Conservation (phyloP, 176 grass and related monocot species). For the Aechmea fasciata region DNA sequence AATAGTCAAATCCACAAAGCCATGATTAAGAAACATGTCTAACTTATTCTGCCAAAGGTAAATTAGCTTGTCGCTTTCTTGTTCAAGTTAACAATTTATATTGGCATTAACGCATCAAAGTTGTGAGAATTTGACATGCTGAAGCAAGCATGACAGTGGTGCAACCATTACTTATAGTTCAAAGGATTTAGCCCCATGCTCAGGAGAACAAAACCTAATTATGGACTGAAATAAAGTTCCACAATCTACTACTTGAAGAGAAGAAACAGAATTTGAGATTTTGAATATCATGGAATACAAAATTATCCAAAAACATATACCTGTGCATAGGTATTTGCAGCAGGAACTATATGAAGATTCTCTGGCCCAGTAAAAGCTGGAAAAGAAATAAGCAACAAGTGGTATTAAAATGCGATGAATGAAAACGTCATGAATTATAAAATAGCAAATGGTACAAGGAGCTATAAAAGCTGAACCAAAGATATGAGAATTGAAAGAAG, state of each 20-base stretch:
- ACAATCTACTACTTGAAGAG: background rate
- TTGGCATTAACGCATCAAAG: too few relatives aligned
- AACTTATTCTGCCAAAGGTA: too few relatives aligned
- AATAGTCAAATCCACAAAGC: too few relatives aligned
- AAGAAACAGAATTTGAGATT: background rate
- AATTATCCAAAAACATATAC: constrained; percentile 32
- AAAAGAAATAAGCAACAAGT: constrained; percentile 3
- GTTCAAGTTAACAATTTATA: too few relatives aligned
- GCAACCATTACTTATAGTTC: too few relatives aligned
- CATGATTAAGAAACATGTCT: too few relatives aligned
- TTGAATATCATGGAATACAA: background rate
- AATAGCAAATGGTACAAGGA: background rate
- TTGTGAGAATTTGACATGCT: too few relatives aligned
- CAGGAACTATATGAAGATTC: constrained; percentile 74
- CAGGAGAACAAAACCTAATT: too few relatives aligned
- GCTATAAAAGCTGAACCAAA: background rate
- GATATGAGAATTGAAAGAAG: background rate
- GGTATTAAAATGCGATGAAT: constrained; percentile 11
- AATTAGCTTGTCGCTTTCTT: too few relatives aligned
- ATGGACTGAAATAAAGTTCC: background rate
- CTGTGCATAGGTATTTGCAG: constrained; percentile 87
- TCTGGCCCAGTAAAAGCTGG: constrained; percentile 78
- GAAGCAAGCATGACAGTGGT: too few relatives aligned
- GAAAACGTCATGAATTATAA: background rate
- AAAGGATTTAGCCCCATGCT: too few relatives aligned